Base-by-base conservation (phyloP, 2,329 filamentous ascomycete genomes). In the Lachnellula subtilissima region DNA sequence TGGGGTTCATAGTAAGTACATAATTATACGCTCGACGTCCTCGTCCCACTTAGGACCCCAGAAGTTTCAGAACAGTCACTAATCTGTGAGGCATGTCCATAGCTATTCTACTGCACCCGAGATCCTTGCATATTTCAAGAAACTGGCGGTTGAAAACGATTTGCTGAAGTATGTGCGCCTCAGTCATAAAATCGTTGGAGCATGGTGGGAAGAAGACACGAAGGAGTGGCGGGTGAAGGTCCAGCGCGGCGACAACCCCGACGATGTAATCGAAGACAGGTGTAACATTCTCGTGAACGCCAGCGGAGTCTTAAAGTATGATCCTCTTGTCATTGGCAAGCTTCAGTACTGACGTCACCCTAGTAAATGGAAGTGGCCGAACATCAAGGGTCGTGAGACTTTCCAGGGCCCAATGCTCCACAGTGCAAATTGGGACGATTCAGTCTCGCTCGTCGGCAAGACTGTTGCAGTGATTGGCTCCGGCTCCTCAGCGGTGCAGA, bases 221-320 rank as follows among this genome's bases (percentile, higher is more conserved):
- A 70, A 72, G 8, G 64, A 72, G 7, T 78, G 75, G 74, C 73
- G 70, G 45, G 72, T 76, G 4, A 69, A 71, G 3, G 65, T 66
- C 4, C 64, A 40, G 40, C 42, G 48, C 15, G 48, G 61, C 14
- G 48, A 57, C 17, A 48, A 55, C 43, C 28, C 28, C 9, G 28
- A 32, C 11, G 8, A 32, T 9, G 58, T 78, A 2, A 61, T 73
- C 14, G 70, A 71, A 23, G 78, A 76, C 62, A 70, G 71, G 51
- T 77, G 76, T 22, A 68, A 69, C 17, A 59, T 77, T 4, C 64
- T 78, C 19, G 75, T 79, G 58, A 76, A 70, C 51, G 76, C 76
- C 1, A 55, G 53, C 12, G 78, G 79, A n/a, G 74, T 80, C 17
- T 67, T 82, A 46, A 80, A 80, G 61, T 76, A 78, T 11, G 51